A percentile compares a stretch with the other conserved stretches of the same genome.
These are phyloP conservation scores for Darksidea phi DNA, from an alignment of 495 filamentous ascomycete species.

Conservation along the genomic window DNA sequence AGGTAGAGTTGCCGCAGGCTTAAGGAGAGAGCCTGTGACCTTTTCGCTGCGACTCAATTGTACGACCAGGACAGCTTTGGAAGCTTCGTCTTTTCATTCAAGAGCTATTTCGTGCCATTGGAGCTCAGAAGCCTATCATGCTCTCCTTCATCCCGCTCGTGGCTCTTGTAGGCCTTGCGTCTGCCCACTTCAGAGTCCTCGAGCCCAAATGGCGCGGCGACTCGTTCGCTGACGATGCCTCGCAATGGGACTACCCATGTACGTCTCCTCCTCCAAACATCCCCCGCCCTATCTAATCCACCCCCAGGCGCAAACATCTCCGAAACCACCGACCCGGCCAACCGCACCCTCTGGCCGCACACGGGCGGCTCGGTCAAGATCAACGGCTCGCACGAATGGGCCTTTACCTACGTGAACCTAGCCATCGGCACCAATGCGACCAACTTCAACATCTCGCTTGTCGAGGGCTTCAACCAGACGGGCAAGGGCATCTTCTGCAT, in stretches of 20 bases:
- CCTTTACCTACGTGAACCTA: slow-evolving; percentile 62
- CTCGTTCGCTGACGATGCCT: slow-evolving; percentile 44
- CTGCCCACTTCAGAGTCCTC: slow-evolving; percentile 58
- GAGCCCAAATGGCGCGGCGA: slow-evolving; percentile 60
- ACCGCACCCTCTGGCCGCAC: slow-evolving; percentile 63
- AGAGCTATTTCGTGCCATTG: not conserved
- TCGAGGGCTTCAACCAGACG: slow-evolving; percentile 55
- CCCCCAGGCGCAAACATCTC: slow-evolving; percentile 56
- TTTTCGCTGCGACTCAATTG: too few species aligned
- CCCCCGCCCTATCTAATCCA: not conserved
- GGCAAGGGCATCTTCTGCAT: slow-evolving; percentile 63
- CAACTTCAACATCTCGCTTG: slow-evolving; percentile 61
- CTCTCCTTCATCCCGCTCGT: slow-evolving; percentile 40
- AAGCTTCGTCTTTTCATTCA: not conserved
- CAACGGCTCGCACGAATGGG: slow-evolving; percentile 54
- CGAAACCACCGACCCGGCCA: slow-evolving; percentile 44
- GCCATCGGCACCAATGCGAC: slow-evolving; percentile 59
- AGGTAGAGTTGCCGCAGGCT: not conserved
- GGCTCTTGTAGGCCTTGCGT: slow-evolving; percentile 43
- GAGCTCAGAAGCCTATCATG: not conserved
- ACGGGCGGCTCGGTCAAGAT: slow-evolving; percentile 56
- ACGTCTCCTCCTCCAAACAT: slow-evolving; percentile 19
- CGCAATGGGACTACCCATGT: slow-evolving; percentile 63
- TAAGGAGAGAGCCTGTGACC: too few species aligned
- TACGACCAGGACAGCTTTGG: not conserved